phyloP scores from a whole-genome alignment of 192 early-diverging fungal genomes.

The Linnemannia exigua region DNA sequence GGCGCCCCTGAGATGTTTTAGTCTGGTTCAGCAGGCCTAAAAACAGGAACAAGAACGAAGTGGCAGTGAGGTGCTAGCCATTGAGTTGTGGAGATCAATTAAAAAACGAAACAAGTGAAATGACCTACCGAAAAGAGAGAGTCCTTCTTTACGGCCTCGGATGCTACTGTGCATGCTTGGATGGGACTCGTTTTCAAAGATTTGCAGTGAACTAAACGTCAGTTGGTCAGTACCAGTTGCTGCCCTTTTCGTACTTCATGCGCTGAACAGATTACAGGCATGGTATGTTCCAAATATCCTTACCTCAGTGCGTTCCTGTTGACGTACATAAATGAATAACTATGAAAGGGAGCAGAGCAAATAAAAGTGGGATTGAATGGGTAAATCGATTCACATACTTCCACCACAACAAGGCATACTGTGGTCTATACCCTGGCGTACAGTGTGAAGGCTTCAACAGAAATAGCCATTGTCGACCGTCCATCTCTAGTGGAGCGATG shows the following conservation, averaged over 20 bases:
- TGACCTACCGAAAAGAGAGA: slow-evolving; percentile 80
- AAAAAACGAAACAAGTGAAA: not conserved
- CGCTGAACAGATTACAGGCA: no score
- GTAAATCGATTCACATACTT: not conserved
- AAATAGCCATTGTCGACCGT: slow-evolving; percentile 9
- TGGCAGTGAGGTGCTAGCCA: not conserved
- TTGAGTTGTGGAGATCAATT: not conserved
- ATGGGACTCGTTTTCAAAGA: slow-evolving; percentile 83
- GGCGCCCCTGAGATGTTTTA: slow-evolving; percentile 66
- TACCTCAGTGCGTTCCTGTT: slow-evolving; percentile 73
- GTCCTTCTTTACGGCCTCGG: slow-evolving; percentile 71
- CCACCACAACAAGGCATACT: not conserved
- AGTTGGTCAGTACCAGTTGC: no score
- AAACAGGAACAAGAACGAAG: not conserved
- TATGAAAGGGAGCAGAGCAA: slow-evolving; percentile 14
- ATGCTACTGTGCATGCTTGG: slow-evolving; percentile 84
- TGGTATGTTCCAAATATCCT: not conserved
- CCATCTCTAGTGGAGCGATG: slow-evolving; percentile 21
- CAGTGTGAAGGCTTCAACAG: slow-evolving; percentile 56
- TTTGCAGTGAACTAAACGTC: slow-evolving; percentile 76
- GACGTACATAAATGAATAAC: slow-evolving; percentile 67
- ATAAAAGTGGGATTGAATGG: not conserved
- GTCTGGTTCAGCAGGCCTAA: slow-evolving; percentile 77
- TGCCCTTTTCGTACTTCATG: no score
- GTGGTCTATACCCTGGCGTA: not conserved